These are phyloP conservation scores for Xanthoconium separans DNA, from an alignment of 1,284 basidiomycete genomes.

Conservation along the genomic window DNA sequence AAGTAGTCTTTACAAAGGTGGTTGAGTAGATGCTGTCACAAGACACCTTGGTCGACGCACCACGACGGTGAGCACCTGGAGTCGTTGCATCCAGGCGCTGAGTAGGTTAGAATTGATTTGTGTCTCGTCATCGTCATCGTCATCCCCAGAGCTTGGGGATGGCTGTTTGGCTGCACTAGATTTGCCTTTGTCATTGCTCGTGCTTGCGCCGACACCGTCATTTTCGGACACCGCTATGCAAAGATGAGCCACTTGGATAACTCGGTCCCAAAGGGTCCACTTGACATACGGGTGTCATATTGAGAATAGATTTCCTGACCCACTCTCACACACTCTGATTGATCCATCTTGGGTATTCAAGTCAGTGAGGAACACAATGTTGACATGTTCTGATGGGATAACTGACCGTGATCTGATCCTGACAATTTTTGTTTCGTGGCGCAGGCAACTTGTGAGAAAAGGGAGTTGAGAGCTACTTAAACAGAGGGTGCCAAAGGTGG, in stretches of 20 bases:
- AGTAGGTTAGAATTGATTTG: slow-evolving; percentile 20
- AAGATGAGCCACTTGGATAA: slow-evolving; percentile 1
- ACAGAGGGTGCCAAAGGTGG: slow-evolving; percentile 15
- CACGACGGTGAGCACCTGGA: slow-evolving; percentile 32
- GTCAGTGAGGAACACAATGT: too few species aligned
- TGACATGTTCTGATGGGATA: neutral
- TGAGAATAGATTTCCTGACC: slow-evolving; percentile 3
- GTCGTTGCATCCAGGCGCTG: slow-evolving; percentile 23
- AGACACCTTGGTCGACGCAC: slow-evolving; percentile 16
- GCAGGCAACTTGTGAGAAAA: neutral
- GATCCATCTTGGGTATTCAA: too few species aligned
- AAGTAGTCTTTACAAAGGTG: slow-evolving; percentile 26
- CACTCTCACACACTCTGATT: neutral
- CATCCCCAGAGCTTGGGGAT: neutral
- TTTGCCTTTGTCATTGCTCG: slow-evolving; percentile 3
- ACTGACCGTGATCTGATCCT: slow-evolving; percentile 10
- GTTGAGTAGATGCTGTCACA: neutral
- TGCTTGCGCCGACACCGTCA: neutral
- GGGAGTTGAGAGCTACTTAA: neutral
- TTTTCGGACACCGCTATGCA: slow-evolving; percentile 4
- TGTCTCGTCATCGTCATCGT: slow-evolving; percentile 14
- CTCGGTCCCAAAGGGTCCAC: neutral
- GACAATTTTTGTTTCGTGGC: slow-evolving; percentile 2
- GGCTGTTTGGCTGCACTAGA: neutral
- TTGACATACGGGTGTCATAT: neutral